phyloP scores from a whole-genome alignment of 2,329 filamentous ascomycete species.

The Neurospora crassa region DNA sequence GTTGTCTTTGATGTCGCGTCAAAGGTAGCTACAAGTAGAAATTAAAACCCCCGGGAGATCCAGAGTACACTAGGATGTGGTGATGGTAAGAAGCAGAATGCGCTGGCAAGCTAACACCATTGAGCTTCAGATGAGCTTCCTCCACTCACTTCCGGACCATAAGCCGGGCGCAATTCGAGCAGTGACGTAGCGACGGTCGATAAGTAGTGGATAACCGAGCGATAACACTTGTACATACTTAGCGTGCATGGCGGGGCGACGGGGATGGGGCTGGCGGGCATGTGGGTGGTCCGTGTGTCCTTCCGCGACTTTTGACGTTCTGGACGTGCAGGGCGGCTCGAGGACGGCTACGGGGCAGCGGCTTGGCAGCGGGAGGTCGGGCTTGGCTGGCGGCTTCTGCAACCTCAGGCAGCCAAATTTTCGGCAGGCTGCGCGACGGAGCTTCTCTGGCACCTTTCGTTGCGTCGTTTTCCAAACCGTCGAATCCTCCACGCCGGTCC shows the following conservation, averaged over 20 bases:
- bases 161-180: background rate
- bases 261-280: background rate
- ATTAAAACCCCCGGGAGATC: no score
- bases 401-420: conserved; percentile 14
- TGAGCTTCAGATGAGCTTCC: background rate
- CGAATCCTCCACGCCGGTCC: conserved; percentile 1
- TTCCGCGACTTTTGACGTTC: background rate
- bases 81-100: background rate
- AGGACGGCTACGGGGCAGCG: conserved; percentile 1
- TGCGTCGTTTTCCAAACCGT: conserved; percentile 17
- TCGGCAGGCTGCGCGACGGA: conserved; percentile 13
- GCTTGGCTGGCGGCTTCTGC: background rate
- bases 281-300: background rate
- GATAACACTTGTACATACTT: background rate
- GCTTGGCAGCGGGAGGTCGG: background rate
- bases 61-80: background rate
- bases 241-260: background rate
- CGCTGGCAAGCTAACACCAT: background rate
- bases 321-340: conserved; percentile 4
- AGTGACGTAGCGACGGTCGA: background rate
- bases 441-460: conserved; percentile 6
- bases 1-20: background rate
- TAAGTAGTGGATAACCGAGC: background rate
- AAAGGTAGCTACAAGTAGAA: background rate
- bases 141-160: background rate